These are phyloP conservation scores for Venturia nashicola DNA, from an alignment of 2,329 filamentous ascomycete genomes.

Conservation along the genomic window DNA sequence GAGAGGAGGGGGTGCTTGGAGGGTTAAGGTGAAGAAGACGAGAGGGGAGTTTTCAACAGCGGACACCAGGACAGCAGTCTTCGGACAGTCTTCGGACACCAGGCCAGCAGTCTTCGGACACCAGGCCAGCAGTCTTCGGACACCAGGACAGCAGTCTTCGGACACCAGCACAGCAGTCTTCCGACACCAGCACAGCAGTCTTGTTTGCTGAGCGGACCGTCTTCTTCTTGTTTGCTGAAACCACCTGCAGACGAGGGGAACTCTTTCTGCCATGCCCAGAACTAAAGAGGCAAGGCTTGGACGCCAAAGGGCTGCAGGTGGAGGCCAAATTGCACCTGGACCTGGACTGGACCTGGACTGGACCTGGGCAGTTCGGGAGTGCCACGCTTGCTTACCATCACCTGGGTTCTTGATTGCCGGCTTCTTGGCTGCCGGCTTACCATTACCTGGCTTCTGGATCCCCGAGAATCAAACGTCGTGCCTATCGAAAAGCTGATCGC, in stretches of 20 bases:
- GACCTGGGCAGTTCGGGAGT: background rate
- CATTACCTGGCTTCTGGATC: background rate
- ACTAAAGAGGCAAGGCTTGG: background rate
- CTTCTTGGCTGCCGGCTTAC: too few species aligned
- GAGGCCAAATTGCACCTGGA: background rate
- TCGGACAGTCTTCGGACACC: too few species aligned
- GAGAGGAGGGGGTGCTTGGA: background rate
- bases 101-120: too few species aligned
- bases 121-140: too few species aligned
- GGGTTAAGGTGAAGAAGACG: background rate
- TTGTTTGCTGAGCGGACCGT: too few species aligned
- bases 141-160: too few species aligned
- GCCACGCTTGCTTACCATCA: background rate
- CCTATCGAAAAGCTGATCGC: background rate
- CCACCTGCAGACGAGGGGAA: background rate
- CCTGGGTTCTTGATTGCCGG: background rate
- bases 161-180: too few species aligned
- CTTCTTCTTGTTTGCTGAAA: background rate
- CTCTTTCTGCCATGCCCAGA: background rate
- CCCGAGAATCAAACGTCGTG: background rate
- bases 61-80: too few species aligned
- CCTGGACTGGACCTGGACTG: too few species aligned
- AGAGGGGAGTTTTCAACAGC: background rate
- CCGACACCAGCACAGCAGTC: too few species aligned
- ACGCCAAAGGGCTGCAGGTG: background rate